Base-by-base conservation (phyloP, 306 rosid genomes). In the Quercus alba region DNA sequence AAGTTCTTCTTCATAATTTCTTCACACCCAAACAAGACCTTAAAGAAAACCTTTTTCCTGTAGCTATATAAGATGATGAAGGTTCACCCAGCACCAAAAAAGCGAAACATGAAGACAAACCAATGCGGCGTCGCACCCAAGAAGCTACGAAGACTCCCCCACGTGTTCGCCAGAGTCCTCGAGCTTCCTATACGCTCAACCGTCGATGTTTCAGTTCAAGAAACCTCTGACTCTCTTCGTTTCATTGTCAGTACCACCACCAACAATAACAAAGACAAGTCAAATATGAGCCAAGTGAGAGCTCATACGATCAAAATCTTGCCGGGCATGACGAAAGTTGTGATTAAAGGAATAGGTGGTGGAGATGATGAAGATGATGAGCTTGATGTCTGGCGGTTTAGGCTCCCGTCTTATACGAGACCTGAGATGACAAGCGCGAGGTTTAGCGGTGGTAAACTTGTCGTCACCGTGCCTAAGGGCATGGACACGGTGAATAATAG, bases 391-490 rank as follows among this genome's bases (percentile, higher is more conserved):
- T 85, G 91, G 89, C 80, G 93, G 77, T 89, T 75, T 74, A 70
- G 91, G 1, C 87, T 89, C 4, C 93, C 93, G 4, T 69, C 84
- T 17, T 75, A 80, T 54, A 82, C 88, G 5, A 76, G 77, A 73
- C 93, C 87, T n/a, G 83, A 86, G 86, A 72, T 78, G 86, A 85
- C 88, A 3, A 77, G 70, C 30, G 89, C 93, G 1, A 80, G 74
- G 4, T 87, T 79, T 57, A 44, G 44, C 46, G 88, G 86, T 1
- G 87, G 84, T 14, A 83, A 87, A 73, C 74, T 89, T 72, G 83
- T 85, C 21, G 91, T 89, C 56, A 89, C 86, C n/a, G 91, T 89
- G 70, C 93, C 93, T 0, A 89, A 87, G 58, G 73, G 57, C 56
- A 56, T 19, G n/a, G 54, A 67, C 23, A 20, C 35, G 4, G 58